A percentile compares a stretch with the other conserved stretches of the same genome.
Conservation (phyloP, 805 yeast genomes). For the Candida rishiriensis region DNA sequence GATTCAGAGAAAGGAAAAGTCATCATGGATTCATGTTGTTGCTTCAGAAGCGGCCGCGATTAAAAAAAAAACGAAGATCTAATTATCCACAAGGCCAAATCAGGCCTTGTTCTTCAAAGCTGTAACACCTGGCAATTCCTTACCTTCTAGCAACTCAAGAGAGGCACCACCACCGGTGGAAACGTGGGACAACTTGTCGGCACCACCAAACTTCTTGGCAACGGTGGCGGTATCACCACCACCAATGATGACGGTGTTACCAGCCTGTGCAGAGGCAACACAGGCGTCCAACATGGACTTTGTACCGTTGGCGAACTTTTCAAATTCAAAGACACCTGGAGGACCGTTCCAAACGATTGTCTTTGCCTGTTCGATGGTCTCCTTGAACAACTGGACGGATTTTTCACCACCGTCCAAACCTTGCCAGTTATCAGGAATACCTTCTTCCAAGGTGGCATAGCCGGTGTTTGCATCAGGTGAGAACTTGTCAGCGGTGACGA, state of each 20-base stretch:
- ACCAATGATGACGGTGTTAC: slow-evolving; percentile 95
- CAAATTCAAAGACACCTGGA: slow-evolving; percentile 99
- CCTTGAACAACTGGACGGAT: slow-evolving; percentile 73
- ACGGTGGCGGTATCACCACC: slow-evolving; percentile 99
- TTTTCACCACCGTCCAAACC: slow-evolving; percentile 96
- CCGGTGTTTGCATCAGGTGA: slow-evolving; percentile 85
- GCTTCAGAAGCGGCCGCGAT: no score
- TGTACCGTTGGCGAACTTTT: slow-evolving; percentile 87
- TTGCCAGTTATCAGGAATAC: slow-evolving; percentile 93
- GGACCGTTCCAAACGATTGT: slow-evolving; percentile 99
- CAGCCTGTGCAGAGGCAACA: slow-evolving; percentile 79
- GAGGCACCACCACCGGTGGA: slow-evolving; percentile 99
- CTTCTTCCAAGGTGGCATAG: slow-evolving; percentile 79
- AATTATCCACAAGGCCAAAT: neutral
- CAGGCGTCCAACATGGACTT: slow-evolving; percentile 84
- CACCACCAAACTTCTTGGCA: slow-evolving; percentile 96
- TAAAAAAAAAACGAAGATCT: neutral
- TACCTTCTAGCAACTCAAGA: slow-evolving; percentile 97
- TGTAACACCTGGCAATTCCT: slow-evolving; percentile 94
- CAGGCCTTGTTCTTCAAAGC: slow-evolving; percentile 17
- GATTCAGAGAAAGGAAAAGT: no score
- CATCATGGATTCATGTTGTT: no score
- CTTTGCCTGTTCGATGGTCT: slow-evolving; percentile 86
- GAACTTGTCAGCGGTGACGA: slow-evolving; percentile 92
- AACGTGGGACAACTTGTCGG: slow-evolving; percentile 94